These are phyloP conservation scores for Sedum album DNA, from an alignment of 164 flowering plant species.

Conservation along the genomic window DNA sequence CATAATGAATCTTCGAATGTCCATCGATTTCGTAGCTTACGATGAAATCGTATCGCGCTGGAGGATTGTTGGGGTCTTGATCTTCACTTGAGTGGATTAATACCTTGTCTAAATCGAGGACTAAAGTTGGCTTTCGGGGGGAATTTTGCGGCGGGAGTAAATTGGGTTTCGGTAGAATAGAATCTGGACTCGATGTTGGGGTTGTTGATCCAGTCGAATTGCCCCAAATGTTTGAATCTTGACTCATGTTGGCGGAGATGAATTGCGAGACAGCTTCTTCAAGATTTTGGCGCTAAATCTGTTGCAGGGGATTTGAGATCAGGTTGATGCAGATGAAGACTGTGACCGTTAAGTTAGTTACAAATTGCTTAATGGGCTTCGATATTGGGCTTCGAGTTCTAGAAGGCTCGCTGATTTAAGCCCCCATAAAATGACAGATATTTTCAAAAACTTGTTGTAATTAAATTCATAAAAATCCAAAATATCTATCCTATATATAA, in stretches of 20 bases:
- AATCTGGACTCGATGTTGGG: neutral
- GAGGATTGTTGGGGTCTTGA: conserved; percentile 26
- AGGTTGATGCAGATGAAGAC: too few species aligned
- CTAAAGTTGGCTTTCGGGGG: conserved; percentile 38
- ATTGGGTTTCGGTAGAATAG: neutral
- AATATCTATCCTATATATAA: too few species aligned
- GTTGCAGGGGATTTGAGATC: too few species aligned
- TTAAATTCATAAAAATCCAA: too few species aligned
- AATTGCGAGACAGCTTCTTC: too few species aligned
- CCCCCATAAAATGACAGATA: too few species aligned
- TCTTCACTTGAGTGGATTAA: conserved; percentile 45
- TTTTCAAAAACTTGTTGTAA: too few species aligned
- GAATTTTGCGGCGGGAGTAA: conserved; percentile 31
- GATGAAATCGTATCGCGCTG: conserved; percentile 56
- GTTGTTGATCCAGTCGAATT: conserved; percentile 6
- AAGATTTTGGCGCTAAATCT: too few species aligned
- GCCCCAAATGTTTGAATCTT: neutral
- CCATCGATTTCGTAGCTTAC: conserved; percentile 59
- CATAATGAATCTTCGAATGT: conserved; percentile 41
- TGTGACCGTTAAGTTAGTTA: too few species aligned
- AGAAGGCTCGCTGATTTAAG: too few species aligned
- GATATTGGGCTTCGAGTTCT: too few species aligned
- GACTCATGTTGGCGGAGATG: neutral
- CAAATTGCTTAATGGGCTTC: too few species aligned
- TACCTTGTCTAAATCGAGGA: conserved; percentile 82